phyloP scores from a whole-genome alignment of 768 basidiomycete genomes.

The Hydnomerulius pinastri region DNA sequence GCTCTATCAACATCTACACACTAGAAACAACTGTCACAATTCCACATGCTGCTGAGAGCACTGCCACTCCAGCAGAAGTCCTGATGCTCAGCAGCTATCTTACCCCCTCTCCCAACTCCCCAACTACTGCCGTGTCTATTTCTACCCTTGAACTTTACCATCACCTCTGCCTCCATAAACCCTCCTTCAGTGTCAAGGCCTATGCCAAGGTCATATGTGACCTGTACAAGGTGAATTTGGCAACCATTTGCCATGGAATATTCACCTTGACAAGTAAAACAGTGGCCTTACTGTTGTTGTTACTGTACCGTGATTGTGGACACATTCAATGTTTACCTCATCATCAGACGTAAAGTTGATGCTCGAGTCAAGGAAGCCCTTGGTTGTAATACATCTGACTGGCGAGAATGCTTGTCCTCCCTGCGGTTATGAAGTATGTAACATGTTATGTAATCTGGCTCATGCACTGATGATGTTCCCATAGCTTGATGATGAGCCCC shows the following conservation, averaged over 20 bases:
- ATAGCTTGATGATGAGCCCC: no score
- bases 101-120: background rate
- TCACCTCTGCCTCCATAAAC: constrained; percentile 10
- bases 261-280: no score
- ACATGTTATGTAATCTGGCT: no score
- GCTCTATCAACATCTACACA: background rate
- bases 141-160: constrained; percentile 25
- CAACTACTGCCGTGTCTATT: constrained; percentile 22
- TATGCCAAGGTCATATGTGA: constrained; percentile 30
- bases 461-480: no score
- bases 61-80: background rate
- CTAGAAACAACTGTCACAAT: background rate
- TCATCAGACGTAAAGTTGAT: constrained; percentile 23
- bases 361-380: constrained; percentile 23
- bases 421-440: constrained; percentile 38
- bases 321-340: constrained; percentile 39
- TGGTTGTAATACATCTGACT: constrained; percentile 29
- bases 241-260: constrained; percentile 17
- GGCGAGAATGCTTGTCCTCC: constrained; percentile 39
- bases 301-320: constrained; percentile 28
- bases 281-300: constrained; percentile 24
- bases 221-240: constrained; percentile 18
- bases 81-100: background rate
- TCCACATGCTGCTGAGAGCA: background rate
- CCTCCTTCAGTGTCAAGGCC: constrained; percentile 27